Base-by-base conservation (phyloP, 352 stramenopile genomes). In the Phytopythium helicoides region DNA sequence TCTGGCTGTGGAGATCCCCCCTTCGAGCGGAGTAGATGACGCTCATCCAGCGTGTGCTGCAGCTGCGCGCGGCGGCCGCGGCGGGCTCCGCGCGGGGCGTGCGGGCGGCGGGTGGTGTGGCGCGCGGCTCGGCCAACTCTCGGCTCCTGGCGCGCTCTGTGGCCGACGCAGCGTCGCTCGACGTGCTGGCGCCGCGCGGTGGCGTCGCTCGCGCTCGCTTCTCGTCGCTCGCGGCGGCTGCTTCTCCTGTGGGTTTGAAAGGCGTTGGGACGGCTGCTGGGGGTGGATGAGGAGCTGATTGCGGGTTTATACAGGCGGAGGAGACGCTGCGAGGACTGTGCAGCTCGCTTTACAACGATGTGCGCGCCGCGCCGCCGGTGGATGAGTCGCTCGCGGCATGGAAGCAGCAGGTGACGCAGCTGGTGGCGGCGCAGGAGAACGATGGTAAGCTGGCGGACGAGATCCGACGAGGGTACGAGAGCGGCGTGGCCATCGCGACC, bases 401-500 rank as follows among this genome's bases (percentile, higher is more conserved):
- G 80, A 26, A 57, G 5, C 25, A 52, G 18, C 60, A 73, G 35
- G 25, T 88, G 14, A 46, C 54, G 7, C 28, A 14, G 6, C 41
- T 85, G n/a, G 45, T 71, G 54, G 31, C 31, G 28, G 41, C 71
- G 49, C 54, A 62, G 3, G 40, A 52, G 14, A 18, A 40, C 0
- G 36, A 41, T 3, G 15, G 54, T 2, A n/a, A 54, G 14, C 47
- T 85, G 0, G 34, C 36, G 12, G 41, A 67, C 25, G 65, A 86
- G 38, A 52, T 88, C 26, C 48, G 44, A 22, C 57, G 60, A 6
- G 77, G 65, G 3, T 92, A 89, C 54, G 78, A 89, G 44, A 80
- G 67, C 36, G 81, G 70, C 38, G 65, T 92, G 14, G 78, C 81
- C 11, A 87, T 92, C 52, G 70, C 78, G 15, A 71, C 70, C 49